Evolutionary conservation across 2,329 filamentous ascomycete genomes (phyloP).

Genomic region (Colletotrichum lupini): DNA sequence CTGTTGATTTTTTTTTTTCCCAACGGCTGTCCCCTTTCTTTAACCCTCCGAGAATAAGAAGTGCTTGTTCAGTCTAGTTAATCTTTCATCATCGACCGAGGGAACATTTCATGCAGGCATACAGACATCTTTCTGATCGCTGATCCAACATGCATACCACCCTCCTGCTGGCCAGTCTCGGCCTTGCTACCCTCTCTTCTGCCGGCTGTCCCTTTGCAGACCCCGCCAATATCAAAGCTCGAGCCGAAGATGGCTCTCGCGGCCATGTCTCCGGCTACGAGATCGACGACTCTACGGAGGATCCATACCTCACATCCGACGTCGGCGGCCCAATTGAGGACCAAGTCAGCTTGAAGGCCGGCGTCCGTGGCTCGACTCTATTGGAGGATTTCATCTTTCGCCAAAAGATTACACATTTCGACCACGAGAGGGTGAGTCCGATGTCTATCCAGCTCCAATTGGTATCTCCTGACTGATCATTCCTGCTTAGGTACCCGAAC

Average conservation of each 20-base stretch:
- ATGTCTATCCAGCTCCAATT: background rate
- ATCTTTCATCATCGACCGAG: background rate
- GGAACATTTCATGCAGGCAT: background rate
- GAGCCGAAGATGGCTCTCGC: conserved; percentile 41
- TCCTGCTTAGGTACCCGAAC: conserved; percentile 63
- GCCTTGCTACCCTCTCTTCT: conserved; percentile 30
- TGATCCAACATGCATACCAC: conserved; percentile 23
- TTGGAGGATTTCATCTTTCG: conserved; percentile 80
- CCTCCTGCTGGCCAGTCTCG: conserved; percentile 40
- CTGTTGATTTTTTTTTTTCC: background rate
- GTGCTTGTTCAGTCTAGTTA: background rate
- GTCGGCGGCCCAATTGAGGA: conserved; percentile 76
- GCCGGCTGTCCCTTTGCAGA: conserved; percentile 50
- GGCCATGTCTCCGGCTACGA: conserved; percentile 49
- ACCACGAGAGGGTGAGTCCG: conserved; percentile 72
- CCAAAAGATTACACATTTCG: conserved; percentile 78
- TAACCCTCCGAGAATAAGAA: background rate
- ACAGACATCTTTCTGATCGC: background rate
- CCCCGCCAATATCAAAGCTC: conserved; percentile 25
- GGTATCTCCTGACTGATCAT: conserved; percentile 30
- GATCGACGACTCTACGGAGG: conserved; percentile 62
- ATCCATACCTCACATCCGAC: conserved; percentile 69
- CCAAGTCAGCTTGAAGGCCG: conserved; percentile 74
- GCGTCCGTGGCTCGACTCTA: conserved; percentile 73
- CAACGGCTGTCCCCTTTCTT: background rate